Conservation (phyloP, 306 rosid genomes). For the Inga leiocalycina region DNA sequence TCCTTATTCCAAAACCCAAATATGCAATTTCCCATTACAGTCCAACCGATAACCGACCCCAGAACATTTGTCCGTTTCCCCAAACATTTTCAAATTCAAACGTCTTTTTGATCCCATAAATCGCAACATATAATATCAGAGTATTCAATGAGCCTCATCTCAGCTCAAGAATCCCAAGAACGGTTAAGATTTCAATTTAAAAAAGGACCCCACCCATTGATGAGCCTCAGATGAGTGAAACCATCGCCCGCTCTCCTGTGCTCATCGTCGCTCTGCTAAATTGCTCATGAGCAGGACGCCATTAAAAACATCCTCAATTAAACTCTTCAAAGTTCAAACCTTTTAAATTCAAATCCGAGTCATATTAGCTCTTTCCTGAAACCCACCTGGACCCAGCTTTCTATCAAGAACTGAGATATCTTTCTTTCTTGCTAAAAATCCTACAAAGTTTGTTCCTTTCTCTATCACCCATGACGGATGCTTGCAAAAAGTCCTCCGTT, state of each 20-base stretch:
- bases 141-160: not conserved
- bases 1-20: not conserved
- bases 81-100: constrained; percentile 17
- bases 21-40: not conserved
- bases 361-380: not conserved
- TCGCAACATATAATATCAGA: not conserved
- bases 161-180: not conserved
- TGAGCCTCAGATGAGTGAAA: not conserved
- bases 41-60: not conserved
- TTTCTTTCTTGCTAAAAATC: not conserved
- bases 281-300: not conserved
- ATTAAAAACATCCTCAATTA: not conserved
- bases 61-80: not conserved
- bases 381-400: not conserved
- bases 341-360: not conserved
- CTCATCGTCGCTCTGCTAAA: not conserved
- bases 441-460: not conserved
- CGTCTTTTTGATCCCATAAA: not conserved
- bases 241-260: not conserved
- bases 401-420: not conserved
- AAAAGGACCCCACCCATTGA: not conserved
- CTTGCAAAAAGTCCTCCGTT: constrained; percentile 31
- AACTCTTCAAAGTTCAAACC: not conserved
- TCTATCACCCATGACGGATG: not conserved
- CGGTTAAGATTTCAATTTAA: not conserved